These are phyloP conservation scores for Xylaria polymorpha DNA, from an alignment of 2,329 filamentous ascomycete species.

Conservation along the genomic window DNA sequence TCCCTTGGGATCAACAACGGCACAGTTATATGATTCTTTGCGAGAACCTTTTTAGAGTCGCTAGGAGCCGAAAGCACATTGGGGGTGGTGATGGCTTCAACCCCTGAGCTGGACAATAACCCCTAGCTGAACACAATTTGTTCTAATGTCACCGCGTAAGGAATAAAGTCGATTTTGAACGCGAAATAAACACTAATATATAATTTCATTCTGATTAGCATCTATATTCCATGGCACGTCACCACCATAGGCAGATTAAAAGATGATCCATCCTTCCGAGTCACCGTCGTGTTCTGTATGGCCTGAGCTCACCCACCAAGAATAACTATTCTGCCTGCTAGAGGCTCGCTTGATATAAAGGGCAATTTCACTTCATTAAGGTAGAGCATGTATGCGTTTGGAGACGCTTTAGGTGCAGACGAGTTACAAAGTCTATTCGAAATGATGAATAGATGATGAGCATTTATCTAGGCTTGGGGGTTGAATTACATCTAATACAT, in stretches of 20 bases:
- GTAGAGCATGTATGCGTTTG: conserved; percentile 31
- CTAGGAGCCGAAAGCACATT: neutral
- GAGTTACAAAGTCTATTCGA: conserved; percentile 19
- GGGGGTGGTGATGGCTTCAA: conserved; percentile 27
- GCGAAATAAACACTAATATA: neutral
- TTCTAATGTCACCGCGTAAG: conserved; percentile 1
- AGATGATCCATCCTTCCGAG: conserved; percentile 19
- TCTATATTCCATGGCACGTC: neutral
- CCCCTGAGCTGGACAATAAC: conserved; percentile 25
- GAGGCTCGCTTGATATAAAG: conserved; percentile 42
- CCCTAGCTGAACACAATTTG: neutral
- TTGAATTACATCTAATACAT: conserved; percentile 7
- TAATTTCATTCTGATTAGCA: neutral
- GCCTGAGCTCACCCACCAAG: conserved; percentile 39
- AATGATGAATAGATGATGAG: conserved; percentile 28
- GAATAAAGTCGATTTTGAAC: neutral
- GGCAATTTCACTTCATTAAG: conserved; percentile 47
- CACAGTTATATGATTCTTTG: neutral
- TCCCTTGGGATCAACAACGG: neutral
- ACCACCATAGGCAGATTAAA: neutral
- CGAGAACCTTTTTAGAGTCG: neutral
- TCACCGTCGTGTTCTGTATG: conserved; percentile 18
- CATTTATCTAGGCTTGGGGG: conserved; percentile 15
- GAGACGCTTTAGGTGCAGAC: conserved; percentile 17
- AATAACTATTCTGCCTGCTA: conserved; percentile 17